Evolutionary conservation across 371 early-diverging fungal genomes (phyloP).

Genomic region (Funneliformis caledonium): DNA sequence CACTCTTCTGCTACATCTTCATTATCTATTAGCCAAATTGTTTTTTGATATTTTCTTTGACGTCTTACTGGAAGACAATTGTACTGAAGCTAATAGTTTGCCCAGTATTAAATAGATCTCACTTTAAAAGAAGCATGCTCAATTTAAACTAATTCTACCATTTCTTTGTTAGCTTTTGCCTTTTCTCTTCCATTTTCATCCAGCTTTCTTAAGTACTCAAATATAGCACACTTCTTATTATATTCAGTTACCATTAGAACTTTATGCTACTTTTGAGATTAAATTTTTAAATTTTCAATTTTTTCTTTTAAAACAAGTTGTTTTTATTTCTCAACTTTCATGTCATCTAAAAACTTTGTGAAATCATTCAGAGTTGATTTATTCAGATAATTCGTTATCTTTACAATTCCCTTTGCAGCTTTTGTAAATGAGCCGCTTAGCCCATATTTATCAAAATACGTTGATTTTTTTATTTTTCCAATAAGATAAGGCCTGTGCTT

Average conservation of each 20-base stretch:
- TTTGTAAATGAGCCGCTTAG: no score
- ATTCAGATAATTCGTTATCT: no score
- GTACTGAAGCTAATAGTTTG: background rate
- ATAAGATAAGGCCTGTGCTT: background rate
- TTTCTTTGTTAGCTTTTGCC: background rate
- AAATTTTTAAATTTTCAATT: no score
- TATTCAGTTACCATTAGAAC: background rate
- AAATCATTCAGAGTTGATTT: no score
- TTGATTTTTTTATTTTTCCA: constrained; percentile 4
- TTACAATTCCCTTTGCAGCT: no score
- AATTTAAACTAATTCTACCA: background rate
- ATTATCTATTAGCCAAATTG: no score
- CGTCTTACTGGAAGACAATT: background rate
- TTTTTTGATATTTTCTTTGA: no score
- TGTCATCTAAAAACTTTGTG: no score
- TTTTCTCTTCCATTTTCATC: background rate
- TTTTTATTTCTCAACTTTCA: no score
- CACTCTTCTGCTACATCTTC: no score
- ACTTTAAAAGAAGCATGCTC: background rate
- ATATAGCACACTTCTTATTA: background rate
- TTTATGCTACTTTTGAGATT: background rate
- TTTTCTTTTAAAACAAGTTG: no score
- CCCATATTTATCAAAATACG: constrained; percentile 13
- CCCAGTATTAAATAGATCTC: background rate
- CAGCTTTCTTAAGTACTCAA: background rate